phyloP scores from a whole-genome alignment of 805 yeast genomes.

The Lachancea sp. region DNA sequence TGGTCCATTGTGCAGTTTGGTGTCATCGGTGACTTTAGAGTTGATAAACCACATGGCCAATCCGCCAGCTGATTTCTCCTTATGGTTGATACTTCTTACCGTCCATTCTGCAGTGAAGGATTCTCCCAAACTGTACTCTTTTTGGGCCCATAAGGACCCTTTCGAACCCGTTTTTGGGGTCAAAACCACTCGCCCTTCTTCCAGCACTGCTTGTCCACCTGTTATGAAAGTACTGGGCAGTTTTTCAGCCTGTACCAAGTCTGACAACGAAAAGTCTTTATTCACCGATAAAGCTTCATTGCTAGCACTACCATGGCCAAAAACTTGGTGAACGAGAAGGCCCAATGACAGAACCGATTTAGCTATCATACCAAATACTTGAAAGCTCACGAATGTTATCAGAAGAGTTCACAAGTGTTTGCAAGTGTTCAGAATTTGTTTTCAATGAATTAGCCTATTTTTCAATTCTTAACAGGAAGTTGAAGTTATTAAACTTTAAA shows the following conservation, averaged over 20 bases:
- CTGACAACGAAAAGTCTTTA: slow-evolving; percentile 35
- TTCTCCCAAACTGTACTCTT: slow-evolving; percentile 28
- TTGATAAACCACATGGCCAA: slow-evolving; percentile 52
- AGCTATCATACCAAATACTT: not conserved
- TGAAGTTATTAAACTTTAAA: too few relatives aligned
- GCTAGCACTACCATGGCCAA: slow-evolving; percentile 3
- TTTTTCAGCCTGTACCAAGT: slow-evolving; percentile 30
- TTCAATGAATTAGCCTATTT: too few relatives aligned
- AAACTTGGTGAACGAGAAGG: not conserved
- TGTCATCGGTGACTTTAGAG: slow-evolving; percentile 26
- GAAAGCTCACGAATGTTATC: too few relatives aligned
- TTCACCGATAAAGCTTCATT: slow-evolving; percentile 22
- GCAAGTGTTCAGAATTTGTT: too few relatives aligned
- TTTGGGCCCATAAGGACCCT: slow-evolving; percentile 44
- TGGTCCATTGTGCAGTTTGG: slow-evolving; percentile 49
- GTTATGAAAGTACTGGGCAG: slow-evolving; percentile 35
- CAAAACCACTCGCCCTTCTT: slow-evolving; percentile 48
- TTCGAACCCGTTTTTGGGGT: slow-evolving; percentile 38
- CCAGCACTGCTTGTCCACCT: slow-evolving; percentile 35
- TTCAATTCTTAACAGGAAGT: too few relatives aligned
- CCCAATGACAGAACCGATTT: not conserved
- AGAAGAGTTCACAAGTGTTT: too few relatives aligned
- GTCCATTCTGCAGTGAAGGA: slow-evolving; percentile 56
- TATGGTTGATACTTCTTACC: slow-evolving; percentile 52
- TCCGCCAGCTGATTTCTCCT: slow-evolving; percentile 49